A percentile compares a stretch with the other conserved stretches of the same genome.
Conservation (phyloP, 768 basidiomycete genomes). For the Steccherinum ochraceum region DNA sequence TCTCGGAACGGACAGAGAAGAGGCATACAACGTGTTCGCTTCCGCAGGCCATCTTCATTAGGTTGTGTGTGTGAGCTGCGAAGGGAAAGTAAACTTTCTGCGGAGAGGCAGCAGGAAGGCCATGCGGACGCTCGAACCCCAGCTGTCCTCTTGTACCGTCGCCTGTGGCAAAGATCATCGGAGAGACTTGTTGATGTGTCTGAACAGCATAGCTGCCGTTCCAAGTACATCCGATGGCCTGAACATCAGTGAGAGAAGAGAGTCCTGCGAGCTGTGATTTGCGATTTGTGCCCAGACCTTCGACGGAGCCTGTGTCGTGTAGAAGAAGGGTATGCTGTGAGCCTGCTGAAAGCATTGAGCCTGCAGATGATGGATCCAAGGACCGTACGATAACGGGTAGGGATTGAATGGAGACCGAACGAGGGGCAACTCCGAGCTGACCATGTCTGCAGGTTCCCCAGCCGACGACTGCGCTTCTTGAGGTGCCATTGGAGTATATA, state of each 20-base stretch:
- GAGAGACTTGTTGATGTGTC: slow-evolving; percentile 11
- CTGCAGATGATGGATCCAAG: slow-evolving; percentile 1
- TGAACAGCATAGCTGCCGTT: slow-evolving; percentile 60
- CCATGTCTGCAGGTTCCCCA: slow-evolving; percentile 88
- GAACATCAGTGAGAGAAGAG: slow-evolving; percentile 19
- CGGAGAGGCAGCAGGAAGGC: slow-evolving; percentile 13
- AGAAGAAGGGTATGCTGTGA: slow-evolving; percentile 48
- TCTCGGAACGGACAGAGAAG: slow-evolving; percentile 6
- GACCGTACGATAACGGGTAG: slow-evolving; percentile 10
- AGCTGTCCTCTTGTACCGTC: slow-evolving; percentile 60
- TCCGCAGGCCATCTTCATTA: slow-evolving; percentile 53
- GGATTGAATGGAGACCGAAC: slow-evolving; percentile 9
- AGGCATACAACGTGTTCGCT: slow-evolving; percentile 74
- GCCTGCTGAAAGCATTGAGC: slow-evolving; percentile 27
- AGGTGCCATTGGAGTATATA: slow-evolving; percentile 17
- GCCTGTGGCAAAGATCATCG: slow-evolving; percentile 43
- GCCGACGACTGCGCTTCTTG: slow-evolving; percentile 40
- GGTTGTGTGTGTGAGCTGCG: slow-evolving; percentile 10
- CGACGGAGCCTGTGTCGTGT: slow-evolving; percentile 38
- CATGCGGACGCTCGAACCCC: slow-evolving; percentile 30
- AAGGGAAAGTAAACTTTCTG: slow-evolving; percentile 27
- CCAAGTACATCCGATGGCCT: slow-evolving; percentile 62
- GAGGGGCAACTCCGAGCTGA: slow-evolving; percentile 53
- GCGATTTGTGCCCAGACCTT: slow-evolving; percentile 61
- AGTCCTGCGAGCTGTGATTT: slow-evolving; percentile 58